phyloP scores from a whole-genome alignment of 164 flowering plant genomes.

The Umbellularia californica region DNA sequence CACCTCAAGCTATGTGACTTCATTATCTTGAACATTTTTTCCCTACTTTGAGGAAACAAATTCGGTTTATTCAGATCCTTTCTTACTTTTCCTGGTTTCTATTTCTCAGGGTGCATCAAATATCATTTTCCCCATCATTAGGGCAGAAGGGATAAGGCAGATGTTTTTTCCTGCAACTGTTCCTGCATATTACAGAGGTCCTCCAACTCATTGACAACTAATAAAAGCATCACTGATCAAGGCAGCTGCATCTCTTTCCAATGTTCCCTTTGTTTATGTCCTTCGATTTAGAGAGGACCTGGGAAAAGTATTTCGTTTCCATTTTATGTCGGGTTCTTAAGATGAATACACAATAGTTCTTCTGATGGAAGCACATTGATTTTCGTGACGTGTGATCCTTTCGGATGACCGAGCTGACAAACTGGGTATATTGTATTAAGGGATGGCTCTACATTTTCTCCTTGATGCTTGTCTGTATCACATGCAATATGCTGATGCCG shows the following conservation, averaged over 20 bases:
- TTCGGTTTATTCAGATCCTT: too few relatives aligned
- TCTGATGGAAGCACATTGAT: neutral
- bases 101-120: constrained; percentile 57
- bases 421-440: neutral
- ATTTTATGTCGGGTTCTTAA: constrained; percentile 1
- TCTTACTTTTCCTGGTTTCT: neutral
- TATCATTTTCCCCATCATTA: constrained; percentile 71
- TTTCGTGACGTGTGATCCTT: neutral
- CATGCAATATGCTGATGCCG: too few relatives aligned
- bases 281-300: neutral
- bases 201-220: constrained; percentile 18
- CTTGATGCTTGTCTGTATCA: neutral
- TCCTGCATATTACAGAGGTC: constrained; percentile 59
- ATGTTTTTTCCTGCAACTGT: constrained; percentile 74
- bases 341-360: neutral
- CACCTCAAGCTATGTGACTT: neutral
- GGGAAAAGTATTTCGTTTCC: neutral
- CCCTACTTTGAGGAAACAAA: neutral
- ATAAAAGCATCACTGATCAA: neutral
- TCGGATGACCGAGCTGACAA: neutral
- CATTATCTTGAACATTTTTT: neutral
- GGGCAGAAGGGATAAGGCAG: constrained; percentile 76
- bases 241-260: neutral
- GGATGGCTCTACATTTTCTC: neutral
- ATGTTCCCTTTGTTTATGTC: neutral